Conservation (phyloP, 352 stramenopile species). For the Globisporangium takayamanum region DNA sequence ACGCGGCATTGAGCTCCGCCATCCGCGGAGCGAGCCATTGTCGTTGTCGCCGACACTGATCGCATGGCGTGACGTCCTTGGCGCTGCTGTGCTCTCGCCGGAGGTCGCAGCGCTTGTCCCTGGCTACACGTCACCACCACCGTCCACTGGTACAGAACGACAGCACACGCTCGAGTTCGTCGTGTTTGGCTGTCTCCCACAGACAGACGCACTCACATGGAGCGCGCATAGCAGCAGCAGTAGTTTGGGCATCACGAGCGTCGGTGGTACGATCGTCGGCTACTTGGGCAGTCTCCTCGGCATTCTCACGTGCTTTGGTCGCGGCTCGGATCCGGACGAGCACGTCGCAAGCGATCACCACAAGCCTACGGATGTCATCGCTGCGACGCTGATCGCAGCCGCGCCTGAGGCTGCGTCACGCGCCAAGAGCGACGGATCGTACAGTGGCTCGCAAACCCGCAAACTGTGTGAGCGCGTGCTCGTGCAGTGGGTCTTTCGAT, state of each 20-base stretch:
- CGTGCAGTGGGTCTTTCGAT: conserved; percentile 46
- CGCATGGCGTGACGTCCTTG: conserved; percentile 38
- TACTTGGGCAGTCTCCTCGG: conserved; percentile 20
- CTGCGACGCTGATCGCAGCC: not conserved
- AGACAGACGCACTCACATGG: conserved; percentile 6
- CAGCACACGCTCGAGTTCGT: conserved; percentile 26
- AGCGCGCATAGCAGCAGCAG: not conserved
- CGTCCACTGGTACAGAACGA: not conserved
- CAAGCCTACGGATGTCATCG: not conserved
- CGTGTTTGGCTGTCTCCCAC: conserved; percentile 26
- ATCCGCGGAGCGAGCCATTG: not conserved
- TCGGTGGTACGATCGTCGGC: conserved; percentile 11
- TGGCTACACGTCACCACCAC: conserved; percentile 9
- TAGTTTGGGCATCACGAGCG: not conserved
- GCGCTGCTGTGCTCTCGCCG: conserved; percentile 25
- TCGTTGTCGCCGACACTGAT: conserved; percentile 14
- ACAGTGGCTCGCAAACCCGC: conserved; percentile 3
- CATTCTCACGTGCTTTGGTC: conserved; percentile 14
- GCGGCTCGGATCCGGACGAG: conserved; percentile 9
- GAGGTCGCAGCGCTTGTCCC: conserved; percentile 16
- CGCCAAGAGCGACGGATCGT: not conserved
- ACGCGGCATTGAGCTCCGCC: conserved; percentile 6
- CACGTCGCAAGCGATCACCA: conserved; percentile 6
- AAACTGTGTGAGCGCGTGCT: conserved; percentile 15
- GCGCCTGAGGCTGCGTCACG: too few relatives aligned